phyloP scores from a whole-genome alignment of 2,329 filamentous ascomycete genomes.

The Akanthomyces lecanii region DNA sequence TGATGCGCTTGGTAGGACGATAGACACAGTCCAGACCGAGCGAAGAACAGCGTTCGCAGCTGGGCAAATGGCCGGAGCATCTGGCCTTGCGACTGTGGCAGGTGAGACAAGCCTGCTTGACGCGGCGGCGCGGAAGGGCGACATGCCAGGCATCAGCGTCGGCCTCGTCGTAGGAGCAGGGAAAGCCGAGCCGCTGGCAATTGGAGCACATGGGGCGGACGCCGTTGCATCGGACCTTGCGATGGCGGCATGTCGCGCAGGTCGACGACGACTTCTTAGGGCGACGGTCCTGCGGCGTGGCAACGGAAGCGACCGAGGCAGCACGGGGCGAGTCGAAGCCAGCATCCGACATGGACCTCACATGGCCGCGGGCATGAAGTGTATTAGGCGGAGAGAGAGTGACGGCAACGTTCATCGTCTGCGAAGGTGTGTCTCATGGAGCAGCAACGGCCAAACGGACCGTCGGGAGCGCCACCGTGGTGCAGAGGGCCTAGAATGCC shows the following conservation, averaged over 20 bases:
- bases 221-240: conserved; percentile 57
- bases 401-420: conserved; percentile 9
- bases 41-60: conserved; percentile 46
- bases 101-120: conserved; percentile 53
- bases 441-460: conserved; percentile 3
- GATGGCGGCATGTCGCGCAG: conserved; percentile 51
- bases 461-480: conserved; percentile 14
- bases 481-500: conserved; percentile 10
- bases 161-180: conserved; percentile 52
- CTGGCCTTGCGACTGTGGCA: conserved; percentile 56
- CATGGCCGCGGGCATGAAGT: conserved; percentile 8
- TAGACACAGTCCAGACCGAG: conserved; percentile 56
- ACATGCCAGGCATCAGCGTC: conserved; percentile 39
- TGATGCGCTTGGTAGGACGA: conserved; percentile 42
- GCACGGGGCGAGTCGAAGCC: not conserved
- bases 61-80: conserved; percentile 54
- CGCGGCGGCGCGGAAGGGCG: conserved; percentile 48
- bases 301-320: not conserved
- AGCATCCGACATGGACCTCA: conserved; percentile 10
- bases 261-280: conserved; percentile 43
- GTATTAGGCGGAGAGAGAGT: conserved; percentile 10
- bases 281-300: conserved; percentile 25
- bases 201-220: conserved; percentile 51
- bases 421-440: conserved; percentile 14
- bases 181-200: conserved; percentile 54